Evolutionary conservation across 192 early-diverging fungal genomes (phyloP).

Genomic region (Rhizoclosmatium globosum): DNA sequence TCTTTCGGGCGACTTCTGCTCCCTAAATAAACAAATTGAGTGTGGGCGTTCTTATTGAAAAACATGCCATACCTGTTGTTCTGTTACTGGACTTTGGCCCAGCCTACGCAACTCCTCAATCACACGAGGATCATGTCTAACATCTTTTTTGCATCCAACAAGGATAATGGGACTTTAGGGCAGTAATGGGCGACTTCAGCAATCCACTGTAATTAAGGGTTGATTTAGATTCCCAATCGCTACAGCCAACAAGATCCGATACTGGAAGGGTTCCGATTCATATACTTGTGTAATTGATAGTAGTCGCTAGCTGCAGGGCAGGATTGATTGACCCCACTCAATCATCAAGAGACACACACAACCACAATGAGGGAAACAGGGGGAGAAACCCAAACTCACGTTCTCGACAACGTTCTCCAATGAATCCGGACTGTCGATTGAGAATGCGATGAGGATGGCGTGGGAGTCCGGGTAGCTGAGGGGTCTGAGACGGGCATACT

Average conservation of each 20-base stretch:
- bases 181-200: constrained; percentile 37
- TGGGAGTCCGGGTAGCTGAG: constrained; percentile 88
- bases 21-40: constrained; percentile 48
- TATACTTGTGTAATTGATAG: no score
- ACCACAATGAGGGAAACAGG: no score
- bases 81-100: constrained; percentile 10
- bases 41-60: neutral
- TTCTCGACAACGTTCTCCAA: constrained; percentile 78
- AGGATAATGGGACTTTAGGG: constrained; percentile 34
- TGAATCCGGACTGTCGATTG: constrained; percentile 86
- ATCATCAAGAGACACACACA: no score
- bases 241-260: no score
- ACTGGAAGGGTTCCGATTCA: no score
- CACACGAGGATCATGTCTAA: constrained; percentile 21
- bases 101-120: constrained; percentile 7
- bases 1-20: constrained; percentile 72
- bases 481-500: constrained; percentile 89
- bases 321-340: no score
- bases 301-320: no score
- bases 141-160: constrained; percentile 43
- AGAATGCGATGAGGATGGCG: constrained; percentile 90
- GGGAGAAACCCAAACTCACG: constrained; percentile 12
- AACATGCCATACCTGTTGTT: neutral
- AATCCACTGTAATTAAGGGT: constrained; percentile 22
- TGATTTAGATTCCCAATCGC: no score